Percentiles rank a stretch among this genome's conserved stretches.
phyloP scores from a whole-genome alignment of 257 asterid species.

The Sherardia arvensis region DNA sequence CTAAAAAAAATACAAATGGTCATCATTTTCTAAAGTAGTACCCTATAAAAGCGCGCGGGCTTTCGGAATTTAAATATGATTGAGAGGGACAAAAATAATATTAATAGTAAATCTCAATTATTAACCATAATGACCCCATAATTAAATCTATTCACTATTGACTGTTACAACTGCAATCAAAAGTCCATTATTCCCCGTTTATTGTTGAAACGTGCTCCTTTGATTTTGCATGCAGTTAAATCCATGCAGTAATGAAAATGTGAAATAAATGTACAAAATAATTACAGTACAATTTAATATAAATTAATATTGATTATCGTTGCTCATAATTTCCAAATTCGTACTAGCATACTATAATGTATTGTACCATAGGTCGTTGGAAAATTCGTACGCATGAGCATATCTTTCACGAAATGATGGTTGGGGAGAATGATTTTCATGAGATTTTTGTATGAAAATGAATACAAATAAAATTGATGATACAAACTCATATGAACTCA shows the following conservation, averaged over 20 bases:
- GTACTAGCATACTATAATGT: background rate
- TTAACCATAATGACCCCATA: background rate
- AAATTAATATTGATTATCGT: background rate
- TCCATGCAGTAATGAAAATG: background rate
- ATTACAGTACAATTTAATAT: background rate
- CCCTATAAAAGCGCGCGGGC: background rate
- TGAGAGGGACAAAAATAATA: background rate
- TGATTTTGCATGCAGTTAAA: background rate
- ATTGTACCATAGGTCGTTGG: background rate
- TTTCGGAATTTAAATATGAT: background rate
- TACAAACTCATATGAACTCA: too few species aligned
- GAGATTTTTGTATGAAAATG: too few species aligned
- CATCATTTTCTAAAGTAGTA: background rate
- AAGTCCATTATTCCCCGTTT: background rate
- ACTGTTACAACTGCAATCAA: background rate
- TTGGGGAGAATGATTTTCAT: too few species aligned
- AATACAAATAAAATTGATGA: too few species aligned
- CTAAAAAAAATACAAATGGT: too few species aligned
- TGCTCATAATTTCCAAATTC: background rate
- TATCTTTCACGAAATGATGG: too few species aligned
- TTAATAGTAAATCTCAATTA: background rate
- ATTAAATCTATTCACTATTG: background rate
- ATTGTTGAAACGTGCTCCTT: background rate
- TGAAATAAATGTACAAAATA: background rate
- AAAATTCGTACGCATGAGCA: too few species aligned